Evolutionary conservation across 2,329 filamentous ascomycete genomes (phyloP), one percentile per base, ranked within the genome.

Genomic region (Arthroderma sp.): DNA sequence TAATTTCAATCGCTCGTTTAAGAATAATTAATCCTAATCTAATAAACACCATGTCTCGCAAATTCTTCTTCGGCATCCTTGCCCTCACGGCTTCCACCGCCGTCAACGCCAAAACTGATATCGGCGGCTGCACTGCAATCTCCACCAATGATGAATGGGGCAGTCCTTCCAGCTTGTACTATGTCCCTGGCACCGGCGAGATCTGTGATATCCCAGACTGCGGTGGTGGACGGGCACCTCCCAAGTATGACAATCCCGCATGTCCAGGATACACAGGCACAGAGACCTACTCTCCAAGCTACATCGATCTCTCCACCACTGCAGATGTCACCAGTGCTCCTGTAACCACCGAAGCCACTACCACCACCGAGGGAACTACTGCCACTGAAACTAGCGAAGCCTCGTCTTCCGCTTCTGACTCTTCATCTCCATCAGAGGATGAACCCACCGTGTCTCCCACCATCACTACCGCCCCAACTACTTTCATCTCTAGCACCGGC

Each of bases 121-220:
- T 48, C 32, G 31, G 10, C 3, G 46, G 43, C 27, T 46, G 43
- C 43, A 46, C 36, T 15, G 31, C 28, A 38, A 46, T 36, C 22
- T n/a, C 31, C 3, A 42, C 41, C 27, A n/a, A 38, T 9, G 46
- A 44, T 27, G 22, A 38, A 11, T 43, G 31, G 34, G 32, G 36
- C 40, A 7, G 40, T 4, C 4, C 44, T 27, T 9, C 32, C 34
- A 42, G 7, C 1, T 4, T 46, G 4, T 82, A 69, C 68, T 82
- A 76, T 60, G 72, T 80, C 43, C 78, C 77, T 1, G 76, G 64
- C 52, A 76, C 72, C 11, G 77, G 78, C 57, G 78, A 82, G 65
- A 66, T 82, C 57, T 83, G 80, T 69, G 66, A 68, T 7, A 56
- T 75, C 49, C 69, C 78, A 52, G 79, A 83, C 70, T 83, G 80